Evolutionary conservation across 108 stramenopile species (phyloP).

Genomic region (Skeletonema costatum): DNA sequence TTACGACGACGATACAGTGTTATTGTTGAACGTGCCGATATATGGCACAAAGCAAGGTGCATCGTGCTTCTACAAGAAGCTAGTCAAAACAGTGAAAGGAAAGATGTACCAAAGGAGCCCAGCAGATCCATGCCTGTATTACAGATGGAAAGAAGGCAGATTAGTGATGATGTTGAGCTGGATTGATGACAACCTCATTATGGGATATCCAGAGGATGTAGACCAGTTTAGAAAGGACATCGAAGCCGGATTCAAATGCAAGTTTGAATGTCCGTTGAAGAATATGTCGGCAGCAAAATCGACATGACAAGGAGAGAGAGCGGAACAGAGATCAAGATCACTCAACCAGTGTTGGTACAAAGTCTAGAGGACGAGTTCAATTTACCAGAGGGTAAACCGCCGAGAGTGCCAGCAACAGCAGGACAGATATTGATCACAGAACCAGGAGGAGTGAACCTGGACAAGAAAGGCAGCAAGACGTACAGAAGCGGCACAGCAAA

Average conservation of each 20-base stretch:
- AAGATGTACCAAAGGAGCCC: constrained; percentile 15
- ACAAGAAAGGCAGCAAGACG: background rate
- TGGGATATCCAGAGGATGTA: constrained; percentile 19
- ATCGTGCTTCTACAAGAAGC: background rate
- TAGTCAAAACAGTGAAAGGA: background rate
- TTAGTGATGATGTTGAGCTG: constrained; percentile 30
- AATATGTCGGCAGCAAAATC: constrained; percentile 54
- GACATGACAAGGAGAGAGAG: background rate
- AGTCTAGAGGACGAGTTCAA: constrained; percentile 38
- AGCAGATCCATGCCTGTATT: constrained; percentile 48
- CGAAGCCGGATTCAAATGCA: constrained; percentile 26
- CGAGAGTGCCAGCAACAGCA: constrained; percentile 27
- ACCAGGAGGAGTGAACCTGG: background rate
- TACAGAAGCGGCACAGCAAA: constrained; percentile 35
- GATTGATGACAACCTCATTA: constrained; percentile 43
- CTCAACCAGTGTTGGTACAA: constrained; percentile 55
- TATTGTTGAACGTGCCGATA: constrained; percentile 1
- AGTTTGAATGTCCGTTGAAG: constrained; percentile 32
- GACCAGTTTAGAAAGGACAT: constrained; percentile 6
- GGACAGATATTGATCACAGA: background rate
- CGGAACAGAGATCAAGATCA: constrained; percentile 14
- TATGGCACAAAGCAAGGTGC: constrained; percentile 1
- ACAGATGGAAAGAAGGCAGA: constrained; percentile 24
- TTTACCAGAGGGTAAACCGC: background rate
- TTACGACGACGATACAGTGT: constrained; percentile 4